Evolutionary conservation across 495 filamentous ascomycete species (phyloP), one percentile per base, ranked within the genome.

Genomic region (Penicillium coprophilum): DNA sequence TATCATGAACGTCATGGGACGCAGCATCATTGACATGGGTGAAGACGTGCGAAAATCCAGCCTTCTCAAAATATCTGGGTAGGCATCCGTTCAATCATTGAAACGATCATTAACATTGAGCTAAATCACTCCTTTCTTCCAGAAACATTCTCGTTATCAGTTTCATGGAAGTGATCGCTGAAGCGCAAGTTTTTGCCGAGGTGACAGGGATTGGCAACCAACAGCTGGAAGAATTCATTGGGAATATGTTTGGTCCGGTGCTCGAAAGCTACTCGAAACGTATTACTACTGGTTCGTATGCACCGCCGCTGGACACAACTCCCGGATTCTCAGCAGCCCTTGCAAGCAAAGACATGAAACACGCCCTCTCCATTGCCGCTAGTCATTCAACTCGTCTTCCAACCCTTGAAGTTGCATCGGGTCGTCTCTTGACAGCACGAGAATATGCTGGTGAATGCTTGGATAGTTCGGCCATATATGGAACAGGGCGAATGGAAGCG

Each of bases 111-210:
- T 6, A 21, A 17, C 7, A 34, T 31, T 47, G 13, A 36, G 13
- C 50, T 44, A 19, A 53, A 8, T 4, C 6, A 53, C 13, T 44
- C 39, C 12, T 50, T n/a, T 23, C n/a, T 13, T 27, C 27, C 6
- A 63, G 64, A 6, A 67, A 67, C 32, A 34, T 67, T 24, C 34
- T 67, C 1, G 55, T 53, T 10, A 47, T 50, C 23, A 47, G 61
- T 3, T 47, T 63, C 12, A 67, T 67, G 71, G 65, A 72, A 53
- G 38, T 68, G 6, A 60, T 74, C 24, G 60, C 65, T 1, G 73
- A 76, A 61, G 65, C 68, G 7, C 72, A 74, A 23, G 70, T 74
- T 1, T 65, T 76, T 44, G 71, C 72, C 17, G 71, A 73, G 55
- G 72, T 72, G 50, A 63, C 70, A 0, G 69, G 69, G 10, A 61